Conservation (phyloP, 164 flowering plant genomes). For the Stephania japonica region DNA sequence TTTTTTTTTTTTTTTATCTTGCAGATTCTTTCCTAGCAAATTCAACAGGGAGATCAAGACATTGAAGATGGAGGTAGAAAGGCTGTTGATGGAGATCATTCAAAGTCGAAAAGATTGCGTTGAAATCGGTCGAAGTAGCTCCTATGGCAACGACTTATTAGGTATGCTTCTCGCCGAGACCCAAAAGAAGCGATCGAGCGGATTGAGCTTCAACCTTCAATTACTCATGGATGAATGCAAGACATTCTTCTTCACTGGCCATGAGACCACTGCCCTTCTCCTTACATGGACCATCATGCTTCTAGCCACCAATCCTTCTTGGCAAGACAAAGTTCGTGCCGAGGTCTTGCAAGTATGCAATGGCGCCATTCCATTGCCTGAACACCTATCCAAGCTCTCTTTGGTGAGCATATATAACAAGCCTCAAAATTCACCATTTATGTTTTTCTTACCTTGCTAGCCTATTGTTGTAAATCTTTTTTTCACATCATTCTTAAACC, state of each 20-base stretch:
- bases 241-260: conserved; percentile 94
- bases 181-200: conserved; percentile 44
- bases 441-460: not conserved
- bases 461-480: too few species aligned
- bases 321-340: conserved; percentile 80
- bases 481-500: not conserved
- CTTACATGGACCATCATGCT: conserved; percentile 96
- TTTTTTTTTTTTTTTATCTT: not conserved
- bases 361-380: conserved; percentile 46
- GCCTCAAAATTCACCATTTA: not conserved
- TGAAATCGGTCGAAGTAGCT: conserved; percentile 62
- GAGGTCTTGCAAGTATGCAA: conserved; percentile 62
- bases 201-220: conserved; percentile 47
- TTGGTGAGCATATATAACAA: conserved; percentile 41
- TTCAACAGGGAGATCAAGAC: conserved; percentile 79
- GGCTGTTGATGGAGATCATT: conserved; percentile 75
- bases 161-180: conserved; percentile 75
- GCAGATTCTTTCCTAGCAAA: conserved; percentile 80
- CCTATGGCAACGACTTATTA: conserved; percentile 73
- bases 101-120: conserved; percentile 66
- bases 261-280: conserved; percentile 85
- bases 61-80: conserved; percentile 79
- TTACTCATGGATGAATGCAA: conserved; percentile 93
- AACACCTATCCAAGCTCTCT: conserved; percentile 72
- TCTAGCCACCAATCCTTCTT: conserved; percentile 72